Evolutionary conservation across 1,284 basidiomycete genomes (phyloP), one percentile per base, ranked within the genome.

Genomic region (Fomitopsis schrenkii): DNA sequence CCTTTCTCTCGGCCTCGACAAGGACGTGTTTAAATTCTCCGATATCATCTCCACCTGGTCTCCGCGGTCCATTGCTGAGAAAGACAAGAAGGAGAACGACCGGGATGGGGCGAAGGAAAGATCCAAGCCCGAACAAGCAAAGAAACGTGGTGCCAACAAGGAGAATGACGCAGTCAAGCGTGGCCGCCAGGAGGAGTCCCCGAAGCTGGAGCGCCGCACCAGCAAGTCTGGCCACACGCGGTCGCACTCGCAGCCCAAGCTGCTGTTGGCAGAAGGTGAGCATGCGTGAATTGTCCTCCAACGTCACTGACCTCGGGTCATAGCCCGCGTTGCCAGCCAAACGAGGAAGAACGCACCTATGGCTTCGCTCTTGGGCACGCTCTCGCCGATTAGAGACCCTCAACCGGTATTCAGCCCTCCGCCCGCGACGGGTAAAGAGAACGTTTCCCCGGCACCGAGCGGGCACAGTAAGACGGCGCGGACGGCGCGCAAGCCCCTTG

Each of bases 1-100:
- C 12, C 60, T 83, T 7, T 80, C 82, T 9, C 70, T 83, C 30
- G 73, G 76, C 35, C 79, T 84, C 64, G 79, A 81, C 66, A 78
- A 79, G 64, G 81, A 83, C 63, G 65, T 78, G 52, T 72, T 79
- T 35, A 81, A 79, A 63, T 66, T 83, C 38, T 68, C 79, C 50
- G 76, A 76, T 59, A 68, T 74, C 52, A 73, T 79, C 44, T 72
- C 79, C 36, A 73, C 78, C 9, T 75, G 67, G 72, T 62, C 71
- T 6, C 66, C 70, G 3, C 70, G 67, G 17, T 60, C 61, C 19
- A 64, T 67, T 58, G 66, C 68, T 57, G 67, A 68, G 58, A 67
- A 67, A 7, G 59, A 55, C 22, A 62, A 61, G 22, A 56, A 62
- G 35, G 46, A 38, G 10, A 50, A 50, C 5, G 48, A 50, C 67